Evolutionary conservation across 2,329 filamentous ascomycete genomes (phyloP), one percentile per base, ranked within the genome.

Genomic region (Proliferodiscus dingleyae): DNA sequence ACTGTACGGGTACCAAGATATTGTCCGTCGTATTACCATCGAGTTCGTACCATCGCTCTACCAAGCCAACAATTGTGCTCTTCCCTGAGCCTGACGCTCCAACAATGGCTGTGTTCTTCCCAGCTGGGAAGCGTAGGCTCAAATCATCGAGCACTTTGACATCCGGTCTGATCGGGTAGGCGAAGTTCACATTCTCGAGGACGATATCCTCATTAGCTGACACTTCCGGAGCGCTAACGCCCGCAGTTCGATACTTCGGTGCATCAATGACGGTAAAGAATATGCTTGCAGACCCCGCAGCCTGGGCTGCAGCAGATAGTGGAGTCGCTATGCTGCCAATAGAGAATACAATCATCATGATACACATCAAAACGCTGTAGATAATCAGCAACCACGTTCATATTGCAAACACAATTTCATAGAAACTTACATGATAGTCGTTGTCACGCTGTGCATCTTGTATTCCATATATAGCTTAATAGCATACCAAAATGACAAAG

Each of bases 401-500:
- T 6, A 6, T 4, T 36, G 13, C 33, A 23, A 41, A 47, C 47
- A n/a, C n/a, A n/a, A n/a, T n/a, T 7, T 45, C 4, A 34, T 45
- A 30, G 53, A 39, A 18, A 61, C 74, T 65, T 54, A 78, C 73
- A 80, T 70, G 23, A 81, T 67, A 34, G 84, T 71, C 10, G 71
- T 74, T 34, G 74, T 71, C 7, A 80, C 67, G 46, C 68, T 68
- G 13, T 65, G 50, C 32, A 82, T 61, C 13, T 67, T 64, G 2
- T 70, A 70, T 2, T 75, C 68, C 4, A 68, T 50, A 37, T 64
- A 71, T 1, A 72, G 68, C 52, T 71, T 74, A 30, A 72, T 71
- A 3, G 80, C 80, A 50, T 74, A 82, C 78, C 78, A 83, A 51
- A 83, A 83, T 4, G 74, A 68, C 19, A 83, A 66, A 1, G 70